Base-by-base conservation (phyloP, 345 rosid genomes). In the Syzygium grande region DNA sequence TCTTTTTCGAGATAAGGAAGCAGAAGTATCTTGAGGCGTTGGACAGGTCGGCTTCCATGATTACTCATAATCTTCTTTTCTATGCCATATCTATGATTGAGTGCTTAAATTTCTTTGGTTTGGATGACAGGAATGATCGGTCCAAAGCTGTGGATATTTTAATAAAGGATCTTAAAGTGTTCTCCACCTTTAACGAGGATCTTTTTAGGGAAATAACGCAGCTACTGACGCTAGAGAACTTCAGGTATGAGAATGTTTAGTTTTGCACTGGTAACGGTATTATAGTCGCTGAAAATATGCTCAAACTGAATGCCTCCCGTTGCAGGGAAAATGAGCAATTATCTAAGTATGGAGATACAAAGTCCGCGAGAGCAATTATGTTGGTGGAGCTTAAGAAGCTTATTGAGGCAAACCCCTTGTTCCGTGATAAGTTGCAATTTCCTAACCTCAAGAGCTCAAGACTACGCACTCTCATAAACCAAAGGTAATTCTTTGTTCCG, bases 1-100 rank as follows among this genome's bases (percentile, higher is more conserved):
- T 98, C 86, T 98, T 98, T 94, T 96, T 98, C 27, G 99, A 98
- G 95, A 98, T 98, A 87, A 94, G 99, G 94, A 98, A 98, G 94
- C 99, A 98, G 93, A 98, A 98, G 89, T 98, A 98, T 91, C 99
- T 98, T 1, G 99, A 98, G 94, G 99, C 99, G 10, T 93, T 98
- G 93, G 99, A 98, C 90, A 96, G 94, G 99, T 98, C 91, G 90
- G 97, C 86, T 73, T 38, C 49, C 19, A 19, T 34, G 49, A 38
- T 38, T 34, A 38, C 83, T 73, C 83, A 8, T 73, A 30, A 21
- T n/a, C 51, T 16, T 41, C 46, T 38, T 63, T 79, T 43, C 10
- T 41, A 34, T 85, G 78, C n/a, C 49, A 79, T 23, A 34, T 59
- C 52, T 29, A 21, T 84, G 59, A 46, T 86, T 19, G 41, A 34